phyloP scores from a whole-genome alignment of 805 yeast genomes.

The Lachancea kluyveri region DNA sequence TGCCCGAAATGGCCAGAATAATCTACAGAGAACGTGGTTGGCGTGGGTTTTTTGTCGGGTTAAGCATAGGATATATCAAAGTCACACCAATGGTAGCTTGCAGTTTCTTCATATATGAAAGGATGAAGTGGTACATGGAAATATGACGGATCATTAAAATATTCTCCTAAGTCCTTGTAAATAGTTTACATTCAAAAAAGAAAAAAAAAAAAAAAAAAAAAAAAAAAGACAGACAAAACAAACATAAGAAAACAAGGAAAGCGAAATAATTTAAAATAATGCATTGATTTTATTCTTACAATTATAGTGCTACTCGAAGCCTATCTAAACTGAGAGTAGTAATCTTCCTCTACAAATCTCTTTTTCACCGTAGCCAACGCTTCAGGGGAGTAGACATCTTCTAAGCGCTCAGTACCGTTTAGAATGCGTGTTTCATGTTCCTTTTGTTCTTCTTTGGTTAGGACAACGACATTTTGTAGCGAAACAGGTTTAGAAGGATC shows the following conservation, averaged over 20 bases:
- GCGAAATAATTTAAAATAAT: no score
- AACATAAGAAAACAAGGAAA: no score
- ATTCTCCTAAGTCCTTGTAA: no score
- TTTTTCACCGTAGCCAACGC: slow-evolving; percentile 50
- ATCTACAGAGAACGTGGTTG: slow-evolving; percentile 73
- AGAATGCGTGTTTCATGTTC: slow-evolving; percentile 72
- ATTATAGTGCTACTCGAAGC: no score
- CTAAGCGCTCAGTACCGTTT: slow-evolving; percentile 55
- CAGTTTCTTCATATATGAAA: slow-evolving; percentile 88
- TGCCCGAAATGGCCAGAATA: slow-evolving; percentile 36
- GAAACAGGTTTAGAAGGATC: slow-evolving; percentile 57
- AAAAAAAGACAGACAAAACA: no score
- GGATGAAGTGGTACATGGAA: slow-evolving; percentile 65
- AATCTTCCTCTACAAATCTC: slow-evolving; percentile 69
- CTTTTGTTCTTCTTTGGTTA: slow-evolving; percentile 85
- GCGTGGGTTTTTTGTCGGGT: slow-evolving; percentile 87
- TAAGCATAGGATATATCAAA: slow-evolving; percentile 90
- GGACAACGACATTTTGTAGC: slow-evolving; percentile 73
- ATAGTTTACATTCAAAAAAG: no score
- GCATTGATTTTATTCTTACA: not conserved
- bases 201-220: no score
- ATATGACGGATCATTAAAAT: no score
- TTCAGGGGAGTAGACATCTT: slow-evolving; percentile 57
- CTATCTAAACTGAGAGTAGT: slow-evolving; percentile 56
- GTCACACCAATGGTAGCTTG: slow-evolving; percentile 97